These are phyloP conservation scores for Evernia prunastri DNA, from an alignment of 495 filamentous ascomycete genomes.

Conservation along the genomic window DNA sequence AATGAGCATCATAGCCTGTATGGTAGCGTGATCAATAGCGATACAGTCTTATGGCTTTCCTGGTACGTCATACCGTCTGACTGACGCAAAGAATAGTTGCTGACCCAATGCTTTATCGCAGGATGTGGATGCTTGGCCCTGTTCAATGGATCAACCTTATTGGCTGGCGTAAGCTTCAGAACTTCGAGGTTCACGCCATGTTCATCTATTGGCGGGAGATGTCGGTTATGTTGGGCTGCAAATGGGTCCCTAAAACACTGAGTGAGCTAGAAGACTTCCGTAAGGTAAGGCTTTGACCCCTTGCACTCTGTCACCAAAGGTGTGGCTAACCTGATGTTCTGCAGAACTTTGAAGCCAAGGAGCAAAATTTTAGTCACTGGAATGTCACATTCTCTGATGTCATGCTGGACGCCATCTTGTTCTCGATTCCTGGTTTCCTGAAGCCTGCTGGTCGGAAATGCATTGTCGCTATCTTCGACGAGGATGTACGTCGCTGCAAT, in stretches of 20 bases:
- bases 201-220: slow-evolving; percentile 26
- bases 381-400: slow-evolving; percentile 19
- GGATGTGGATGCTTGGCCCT: slow-evolving; percentile 20
- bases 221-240: slow-evolving; percentile 23
- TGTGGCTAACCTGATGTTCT: background rate
- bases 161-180: slow-evolving; percentile 27
- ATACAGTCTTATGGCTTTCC: slow-evolving; percentile 27
- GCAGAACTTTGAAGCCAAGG: slow-evolving; percentile 5
- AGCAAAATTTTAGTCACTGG: slow-evolving; percentile 13
- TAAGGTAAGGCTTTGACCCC: slow-evolving; percentile 10
- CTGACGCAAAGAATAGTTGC: background rate
- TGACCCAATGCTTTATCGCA: background rate
- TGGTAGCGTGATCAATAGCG: slow-evolving; percentile 27
- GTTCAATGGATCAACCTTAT: slow-evolving; percentile 24
- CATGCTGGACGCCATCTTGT: slow-evolving; percentile 23
- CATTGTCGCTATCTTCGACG: slow-evolving; percentile 22
- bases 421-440: slow-evolving; percentile 15
- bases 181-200: slow-evolving; percentile 26
- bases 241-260: slow-evolving; percentile 20
- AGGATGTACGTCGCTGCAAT: slow-evolving; percentile 20
- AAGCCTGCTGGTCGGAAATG: slow-evolving; percentile 19
- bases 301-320: background rate
- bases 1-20: slow-evolving; percentile 29
- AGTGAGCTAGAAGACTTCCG: slow-evolving; percentile 17
- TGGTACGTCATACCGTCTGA: slow-evolving; percentile 6